Base-by-base conservation (phyloP, 345 rosid species). In the Rhizophora mangle region DNA sequence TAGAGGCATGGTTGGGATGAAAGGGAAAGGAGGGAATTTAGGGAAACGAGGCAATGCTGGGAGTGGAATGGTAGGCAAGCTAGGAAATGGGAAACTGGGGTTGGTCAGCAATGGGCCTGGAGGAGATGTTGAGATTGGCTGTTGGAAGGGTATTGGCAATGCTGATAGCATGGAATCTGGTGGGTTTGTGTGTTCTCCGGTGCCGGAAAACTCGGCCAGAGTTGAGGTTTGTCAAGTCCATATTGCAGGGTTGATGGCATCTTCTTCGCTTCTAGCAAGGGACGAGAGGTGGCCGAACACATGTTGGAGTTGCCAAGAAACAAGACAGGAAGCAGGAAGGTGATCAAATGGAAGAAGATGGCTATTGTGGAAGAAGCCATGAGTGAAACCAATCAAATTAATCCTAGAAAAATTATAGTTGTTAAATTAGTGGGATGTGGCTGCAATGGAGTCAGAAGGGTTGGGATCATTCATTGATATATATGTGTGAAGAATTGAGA, bases 11-110 rank as follows among this genome's bases (percentile, higher is more conserved):
- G 49, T 65, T 1, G 76, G 76, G 7, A 58, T 34, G 64, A 65
- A 72, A 6, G 76, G 76, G 30, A 72, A 72, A 21, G 70, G 65
- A 11, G 76, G 70, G 31, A 72, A 72, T 30, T 19, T 58, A 0
- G 60, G 49, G 49, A 43, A 37, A 37, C 11, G 11, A 37, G 43
- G 43, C 1, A 37, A 37, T 37, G 8, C 43, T 1, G 43, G 68
- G 22, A 72, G 30, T 27, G 75, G 43, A 30, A 37, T 8, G 9
- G 9, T 37, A 37, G 58, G 67, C 19, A 64, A 47, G 20, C 32
- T 52, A 46, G 75, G 69, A 22, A 72, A 58, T 31, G 75, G 69
- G 37, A 65, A 59, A 53, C 24, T 20, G 6, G 74, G 57, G 34
- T 30, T 21, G 46, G 24, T 19, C 36, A 21, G 26, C 29, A 47